Evolutionary conservation across 1,284 basidiomycete genomes (phyloP), one percentile per base, ranked within the genome.

Genomic region (Inonotus hispidus): DNA sequence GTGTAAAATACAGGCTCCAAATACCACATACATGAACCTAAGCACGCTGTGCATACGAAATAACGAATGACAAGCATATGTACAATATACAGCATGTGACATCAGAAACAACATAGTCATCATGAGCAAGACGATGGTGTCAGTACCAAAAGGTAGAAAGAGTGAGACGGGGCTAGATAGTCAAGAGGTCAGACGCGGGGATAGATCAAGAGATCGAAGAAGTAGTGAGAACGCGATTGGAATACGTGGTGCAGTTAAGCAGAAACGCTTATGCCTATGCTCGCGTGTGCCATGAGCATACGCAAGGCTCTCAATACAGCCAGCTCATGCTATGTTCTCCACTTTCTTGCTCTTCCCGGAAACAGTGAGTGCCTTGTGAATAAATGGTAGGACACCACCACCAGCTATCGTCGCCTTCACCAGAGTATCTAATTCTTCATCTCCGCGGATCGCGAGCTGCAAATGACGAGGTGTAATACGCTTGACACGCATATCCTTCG

Each of bases 391-490:
- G 2, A 98, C 95, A 81, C 95, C 94, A 79, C 90, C 90, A 64
- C 92, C 92, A 14, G 77, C 76, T 54, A 77, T 77, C 3, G 75
- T 77, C 32, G 77, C 77, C 53, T 82, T 81, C 3, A 92, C 88
- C 59, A 92, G 83, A 11, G 81, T 88, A 68, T 92, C 89, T 8
- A 95, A 84, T 70, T 93, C 95, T 72, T 98, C 95, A 73, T 98
- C 96, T 56, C 95, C 95, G 65, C 95, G 92, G 68, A 98, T 98
- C 37, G 95, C 93, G 29, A 95, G 83, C 73, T 95, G 93, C 67
- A 95, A 74, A 75, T 95, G 93, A 66, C 93, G 90, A 21, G 95
- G 95, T 0, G 93, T 97, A 73, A 98, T 97, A 73, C 96, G 92
- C 77, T 98, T 98, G 49, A 97, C 93, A 58, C 90, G 86, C 41